Evolutionary conservation across 495 filamentous ascomycete genomes (phyloP).

Genomic region (Cudoniella acicularis): DNA sequence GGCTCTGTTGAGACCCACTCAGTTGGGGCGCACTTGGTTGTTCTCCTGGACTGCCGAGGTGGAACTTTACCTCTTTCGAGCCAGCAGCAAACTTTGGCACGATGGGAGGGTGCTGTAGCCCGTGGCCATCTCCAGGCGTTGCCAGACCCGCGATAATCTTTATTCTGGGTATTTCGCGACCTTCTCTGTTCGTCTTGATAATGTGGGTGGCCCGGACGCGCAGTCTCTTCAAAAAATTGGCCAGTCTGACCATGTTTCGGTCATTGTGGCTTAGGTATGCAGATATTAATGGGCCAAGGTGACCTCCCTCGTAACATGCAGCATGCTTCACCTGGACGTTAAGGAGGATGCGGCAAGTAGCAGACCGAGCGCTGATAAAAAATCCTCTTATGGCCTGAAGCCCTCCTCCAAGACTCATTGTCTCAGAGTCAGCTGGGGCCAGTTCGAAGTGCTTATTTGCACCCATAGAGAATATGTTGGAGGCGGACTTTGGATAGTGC

Average conservation of each 20-base stretch:
- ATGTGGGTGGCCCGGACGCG: neutral
- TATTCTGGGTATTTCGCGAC: neutral
- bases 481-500: constrained; percentile 2
- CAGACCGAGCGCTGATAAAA: constrained; percentile 60
- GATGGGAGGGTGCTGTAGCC: neutral
- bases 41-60: neutral
- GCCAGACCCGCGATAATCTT: neutral
- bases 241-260: constrained; percentile 3
- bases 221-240: neutral
- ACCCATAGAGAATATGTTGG: neutral
- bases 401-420: neutral
- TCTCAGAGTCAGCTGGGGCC: neutral
- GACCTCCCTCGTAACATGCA: constrained; percentile 32
- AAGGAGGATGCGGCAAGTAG: constrained; percentile 56
- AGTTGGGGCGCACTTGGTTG: neutral
- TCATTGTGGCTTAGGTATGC: neutral
- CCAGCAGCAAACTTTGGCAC: neutral
- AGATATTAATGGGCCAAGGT: neutral
- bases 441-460: constrained; percentile 3
- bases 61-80: neutral
- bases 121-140: neutral
- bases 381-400: constrained; percentile 42
- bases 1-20: neutral
- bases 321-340: constrained; percentile 50
- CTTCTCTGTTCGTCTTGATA: neutral